These are phyloP conservation scores for Lantana camara DNA, from an alignment of 257 asterid species.

Conservation along the genomic window DNA sequence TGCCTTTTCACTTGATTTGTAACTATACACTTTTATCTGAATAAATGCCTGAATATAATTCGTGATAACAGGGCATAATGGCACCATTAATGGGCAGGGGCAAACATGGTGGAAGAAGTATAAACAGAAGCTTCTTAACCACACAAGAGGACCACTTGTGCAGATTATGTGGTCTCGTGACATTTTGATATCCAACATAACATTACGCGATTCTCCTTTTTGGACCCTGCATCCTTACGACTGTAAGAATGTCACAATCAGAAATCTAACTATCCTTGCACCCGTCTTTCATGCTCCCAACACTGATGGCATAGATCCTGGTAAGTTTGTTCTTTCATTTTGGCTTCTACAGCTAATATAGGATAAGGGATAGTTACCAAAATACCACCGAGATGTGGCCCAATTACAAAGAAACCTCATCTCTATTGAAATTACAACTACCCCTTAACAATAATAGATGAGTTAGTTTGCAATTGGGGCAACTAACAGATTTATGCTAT, in stretches of 20 bases:
- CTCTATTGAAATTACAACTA: too few relatives aligned
- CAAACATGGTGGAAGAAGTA: constrained; percentile 83
- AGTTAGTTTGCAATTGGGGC: too few relatives aligned
- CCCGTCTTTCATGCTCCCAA: constrained; percentile 73
- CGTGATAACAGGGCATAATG: constrained; percentile 65
- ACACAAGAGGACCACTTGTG: constrained; percentile 84
- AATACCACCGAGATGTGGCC: too few relatives aligned
- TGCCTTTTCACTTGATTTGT: constrained; percentile 25
- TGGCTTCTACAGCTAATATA: not conserved
- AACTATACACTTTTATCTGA: constrained; percentile 26
- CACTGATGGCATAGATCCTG: constrained; percentile 93
- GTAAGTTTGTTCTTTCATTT: constrained; percentile 33
- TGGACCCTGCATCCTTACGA: constrained; percentile 90
- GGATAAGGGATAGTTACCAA: too few relatives aligned
- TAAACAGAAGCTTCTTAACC: constrained; percentile 64
- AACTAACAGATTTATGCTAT: too few relatives aligned
- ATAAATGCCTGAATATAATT: constrained; percentile 17
- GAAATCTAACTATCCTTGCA: constrained; percentile 66
- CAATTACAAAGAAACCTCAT: too few relatives aligned
- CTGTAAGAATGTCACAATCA: constrained; percentile 70
- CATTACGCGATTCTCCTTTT: constrained; percentile 76
- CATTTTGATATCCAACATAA: constrained; percentile 65
- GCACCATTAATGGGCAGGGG: constrained; percentile 82
- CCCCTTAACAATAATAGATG: too few relatives aligned
- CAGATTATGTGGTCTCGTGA: constrained; percentile 81